phyloP scores from a whole-genome alignment of 2,329 filamentous ascomycete genomes.

The Fusarium pilosicola region DNA sequence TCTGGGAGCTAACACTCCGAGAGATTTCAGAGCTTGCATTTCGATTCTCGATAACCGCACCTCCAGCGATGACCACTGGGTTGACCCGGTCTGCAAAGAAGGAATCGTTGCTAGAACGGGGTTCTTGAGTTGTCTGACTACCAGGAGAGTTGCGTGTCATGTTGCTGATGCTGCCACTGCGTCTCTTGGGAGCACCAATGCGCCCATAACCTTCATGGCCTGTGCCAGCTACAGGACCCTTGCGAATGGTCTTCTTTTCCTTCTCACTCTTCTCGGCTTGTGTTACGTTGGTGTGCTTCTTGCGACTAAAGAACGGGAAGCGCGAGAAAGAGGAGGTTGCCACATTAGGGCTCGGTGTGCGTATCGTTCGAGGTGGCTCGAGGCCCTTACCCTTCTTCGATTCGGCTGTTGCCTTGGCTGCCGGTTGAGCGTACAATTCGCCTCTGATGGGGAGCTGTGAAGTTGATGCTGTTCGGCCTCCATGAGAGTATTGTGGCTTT shows the following conservation, averaged over 20 bases:
- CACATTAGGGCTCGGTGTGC: slow-evolving; percentile 64
- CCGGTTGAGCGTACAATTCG: slow-evolving; percentile 27
- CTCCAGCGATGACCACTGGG: slow-evolving; percentile 73
- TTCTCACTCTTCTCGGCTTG: slow-evolving; percentile 64
- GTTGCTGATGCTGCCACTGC: slow-evolving; percentile 69
- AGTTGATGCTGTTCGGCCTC: slow-evolving; percentile 46
- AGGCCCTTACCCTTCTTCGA: slow-evolving; percentile 32
- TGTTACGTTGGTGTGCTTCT: slow-evolving; percentile 67
- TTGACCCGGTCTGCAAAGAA: slow-evolving; percentile 72
- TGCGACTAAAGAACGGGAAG: slow-evolving; percentile 82
- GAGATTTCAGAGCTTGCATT: slow-evolving; percentile 62
- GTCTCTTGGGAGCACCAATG: slow-evolving; percentile 68
- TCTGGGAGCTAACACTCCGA: slow-evolving; percentile 63
- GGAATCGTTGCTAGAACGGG: slow-evolving; percentile 60
- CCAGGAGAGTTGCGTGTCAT: slow-evolving; percentile 56
- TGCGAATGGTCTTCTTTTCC: slow-evolving; percentile 57
- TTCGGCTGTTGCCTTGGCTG: slow-evolving; percentile 22
- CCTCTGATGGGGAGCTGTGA: slow-evolving; percentile 44
- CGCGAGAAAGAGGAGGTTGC: slow-evolving; percentile 69
- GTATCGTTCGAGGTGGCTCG: slow-evolving; percentile 42
- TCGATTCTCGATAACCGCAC: slow-evolving; percentile 68
- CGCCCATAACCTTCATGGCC: slow-evolving; percentile 88
- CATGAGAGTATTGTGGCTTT: slow-evolving; percentile 46
- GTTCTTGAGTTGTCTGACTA: slow-evolving; percentile 62
- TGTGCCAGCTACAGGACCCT: slow-evolving; percentile 90